Conservation (phyloP, 805 yeast genomes). For the Pichia membranifaciens region DNA sequence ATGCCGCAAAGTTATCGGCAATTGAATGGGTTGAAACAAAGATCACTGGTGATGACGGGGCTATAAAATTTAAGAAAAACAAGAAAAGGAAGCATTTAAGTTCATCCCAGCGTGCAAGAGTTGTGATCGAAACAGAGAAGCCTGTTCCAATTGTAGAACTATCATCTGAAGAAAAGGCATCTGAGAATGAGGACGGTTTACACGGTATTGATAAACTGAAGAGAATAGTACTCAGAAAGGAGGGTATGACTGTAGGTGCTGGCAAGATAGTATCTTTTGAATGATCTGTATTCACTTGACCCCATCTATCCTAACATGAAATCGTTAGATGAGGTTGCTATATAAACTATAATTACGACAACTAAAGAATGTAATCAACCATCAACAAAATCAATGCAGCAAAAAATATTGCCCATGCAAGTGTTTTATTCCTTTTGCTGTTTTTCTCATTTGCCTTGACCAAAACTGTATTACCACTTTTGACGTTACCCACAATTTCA, state of each 20-base stretch:
- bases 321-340: too few species aligned
- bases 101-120: conserved; percentile 53
- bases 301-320: too few species aligned
- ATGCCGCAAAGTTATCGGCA: conserved; percentile 59
- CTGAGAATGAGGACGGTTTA: neutral
- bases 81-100: conserved; percentile 52
- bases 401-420: conserved; percentile 48
- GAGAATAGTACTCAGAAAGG: conserved; percentile 62
- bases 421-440: conserved; percentile 51
- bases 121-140: conserved; percentile 35
- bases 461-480: conserved; percentile 65
- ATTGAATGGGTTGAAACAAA: conserved; percentile 29
- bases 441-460: conserved; percentile 62
- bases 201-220: conserved; percentile 36
- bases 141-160: conserved; percentile 6
- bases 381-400: conserved; percentile 53
- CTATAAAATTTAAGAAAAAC: conserved; percentile 31
- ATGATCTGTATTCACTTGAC: conserved; percentile 8
- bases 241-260: conserved; percentile 63
- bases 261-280: conserved; percentile 20
- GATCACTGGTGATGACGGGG: conserved; percentile 25
- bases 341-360: neutral
- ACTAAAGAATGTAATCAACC: conserved; percentile 41
- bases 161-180: neutral
- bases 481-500: conserved; percentile 57